Percentiles rank a stretch among this genome's conserved stretches.
These are phyloP conservation scores for Paecilomyces sp. DNA, from an alignment of 2,329 filamentous ascomycete genomes.

Conservation along the genomic window DNA sequence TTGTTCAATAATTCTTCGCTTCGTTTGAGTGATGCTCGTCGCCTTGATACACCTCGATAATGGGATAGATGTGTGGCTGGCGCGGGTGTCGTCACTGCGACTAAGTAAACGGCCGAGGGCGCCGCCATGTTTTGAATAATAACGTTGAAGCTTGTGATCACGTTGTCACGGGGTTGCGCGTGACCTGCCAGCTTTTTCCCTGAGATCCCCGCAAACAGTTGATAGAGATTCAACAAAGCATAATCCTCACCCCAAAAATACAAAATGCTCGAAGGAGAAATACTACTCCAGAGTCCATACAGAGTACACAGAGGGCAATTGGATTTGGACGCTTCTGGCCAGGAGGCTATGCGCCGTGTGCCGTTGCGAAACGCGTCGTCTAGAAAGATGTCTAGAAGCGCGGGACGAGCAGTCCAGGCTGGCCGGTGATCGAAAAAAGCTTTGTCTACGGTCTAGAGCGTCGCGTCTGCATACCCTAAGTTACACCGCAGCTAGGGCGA, in stretches of 20 bases:
- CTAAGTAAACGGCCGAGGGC: not conserved
- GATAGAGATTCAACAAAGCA: not conserved
- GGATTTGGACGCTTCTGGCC: not conserved
- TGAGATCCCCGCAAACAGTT: not conserved
- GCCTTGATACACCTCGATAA: not conserved
- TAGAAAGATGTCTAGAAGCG: not conserved
- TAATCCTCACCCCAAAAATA: not conserved
- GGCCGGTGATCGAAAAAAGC: not conserved
- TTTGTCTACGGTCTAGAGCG: not conserved
- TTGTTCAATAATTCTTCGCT: not conserved
- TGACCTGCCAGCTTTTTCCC: not conserved
- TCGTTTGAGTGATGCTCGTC: not conserved
- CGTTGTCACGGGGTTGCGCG: not conserved
- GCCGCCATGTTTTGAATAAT: not conserved
- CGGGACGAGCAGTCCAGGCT: not conserved
- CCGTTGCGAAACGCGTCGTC: not conserved
- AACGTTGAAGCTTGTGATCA: not conserved
- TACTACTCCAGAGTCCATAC: too few relatives aligned
- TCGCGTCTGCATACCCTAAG: not conserved
- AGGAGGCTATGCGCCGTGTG: not conserved
- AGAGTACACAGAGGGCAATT: not conserved
- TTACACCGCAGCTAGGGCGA: not conserved
- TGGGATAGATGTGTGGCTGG: not conserved
- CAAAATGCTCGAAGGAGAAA: not conserved
- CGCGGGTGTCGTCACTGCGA: not conserved